Percentiles rank a stretch among this genome's conserved stretches.
Evolutionary conservation across 345 rosid genomes (phyloP).

Genomic region (Eucalyptus urophylla): DNA sequence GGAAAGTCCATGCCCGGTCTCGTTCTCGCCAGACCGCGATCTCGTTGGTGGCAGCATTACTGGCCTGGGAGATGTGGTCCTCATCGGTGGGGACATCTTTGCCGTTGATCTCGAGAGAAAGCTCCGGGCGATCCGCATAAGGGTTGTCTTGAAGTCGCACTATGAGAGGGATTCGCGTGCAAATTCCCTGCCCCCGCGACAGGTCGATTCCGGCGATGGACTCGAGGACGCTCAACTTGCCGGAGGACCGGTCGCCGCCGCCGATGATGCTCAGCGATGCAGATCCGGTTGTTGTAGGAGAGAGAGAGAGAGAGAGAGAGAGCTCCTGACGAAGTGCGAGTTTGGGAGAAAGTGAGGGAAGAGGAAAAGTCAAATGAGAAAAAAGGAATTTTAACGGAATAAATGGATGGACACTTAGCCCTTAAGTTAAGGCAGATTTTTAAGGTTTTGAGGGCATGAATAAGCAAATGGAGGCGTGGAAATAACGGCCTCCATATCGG

Average conservation of each 20-base stretch:
- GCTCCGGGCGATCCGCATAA: background rate
- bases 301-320: no score
- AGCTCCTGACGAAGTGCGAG: no score
- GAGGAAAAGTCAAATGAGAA: no score
- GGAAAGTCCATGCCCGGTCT: conserved; percentile 81
- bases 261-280: no score
- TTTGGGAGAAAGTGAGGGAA: no score
- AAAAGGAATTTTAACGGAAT: fast-evolving
- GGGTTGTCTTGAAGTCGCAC: background rate
- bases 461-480: no score
- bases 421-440: fast-evolving
- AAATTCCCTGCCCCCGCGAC: no score
- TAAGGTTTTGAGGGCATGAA: no score
- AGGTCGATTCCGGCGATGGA: no score
- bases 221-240: fast-evolving
- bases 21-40: conserved; percentile 28
- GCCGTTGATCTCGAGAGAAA: background rate
- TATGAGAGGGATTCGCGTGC: background rate
- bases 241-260: no score
- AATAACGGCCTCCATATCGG: no score
- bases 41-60: background rate
- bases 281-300: no score
- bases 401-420: background rate
- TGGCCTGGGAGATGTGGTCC: background rate
- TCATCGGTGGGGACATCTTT: background rate